A percentile compares a stretch with the other conserved stretches of the same genome.
Conservation (phyloP, 169 alveolate genomes). For the Plasmodium coatneyi region DNA sequence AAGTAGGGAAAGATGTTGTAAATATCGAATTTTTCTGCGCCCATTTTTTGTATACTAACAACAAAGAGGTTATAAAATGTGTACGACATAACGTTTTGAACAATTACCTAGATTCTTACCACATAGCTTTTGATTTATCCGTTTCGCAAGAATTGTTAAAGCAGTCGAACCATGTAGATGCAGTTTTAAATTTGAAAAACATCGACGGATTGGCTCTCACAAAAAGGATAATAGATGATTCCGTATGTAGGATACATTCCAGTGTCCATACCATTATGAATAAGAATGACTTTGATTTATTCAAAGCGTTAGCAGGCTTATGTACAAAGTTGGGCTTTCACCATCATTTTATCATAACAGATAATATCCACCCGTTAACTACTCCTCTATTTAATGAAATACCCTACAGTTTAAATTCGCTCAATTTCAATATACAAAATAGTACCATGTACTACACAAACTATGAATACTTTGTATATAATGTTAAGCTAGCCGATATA, state of each 20-base stretch:
- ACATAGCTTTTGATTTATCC: slow-evolving; percentile 66
- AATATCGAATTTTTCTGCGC: slow-evolving; percentile 73
- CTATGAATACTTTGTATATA: slow-evolving; percentile 50
- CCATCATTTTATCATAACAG: slow-evolving; percentile 59
- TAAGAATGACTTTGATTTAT: slow-evolving; percentile 34
- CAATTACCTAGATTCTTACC: slow-evolving; percentile 64
- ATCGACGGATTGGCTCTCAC: slow-evolving; percentile 8
- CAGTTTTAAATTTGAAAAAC: slow-evolving; percentile 43
- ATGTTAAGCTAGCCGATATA: slow-evolving; percentile 34
- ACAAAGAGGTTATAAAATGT: slow-evolving; percentile 69
- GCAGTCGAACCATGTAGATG: slow-evolving; percentile 36
- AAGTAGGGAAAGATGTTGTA: not conserved
- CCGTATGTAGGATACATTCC: slow-evolving; percentile 68
- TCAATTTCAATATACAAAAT: slow-evolving; percentile 40
- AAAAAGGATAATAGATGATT: slow-evolving; percentile 57
- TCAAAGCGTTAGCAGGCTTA: slow-evolving; percentile 58
- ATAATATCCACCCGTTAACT: slow-evolving; percentile 55
- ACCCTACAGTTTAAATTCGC: slow-evolving; percentile 53
- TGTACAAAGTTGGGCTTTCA: slow-evolving; percentile 72
- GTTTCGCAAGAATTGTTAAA: slow-evolving; percentile 52
- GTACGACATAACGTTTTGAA: slow-evolving; percentile 24
- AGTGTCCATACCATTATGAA: slow-evolving; percentile 68
- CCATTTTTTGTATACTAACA: slow-evolving; percentile 70
- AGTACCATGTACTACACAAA: slow-evolving; percentile 32
- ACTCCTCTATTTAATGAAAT: slow-evolving; percentile 26